These are phyloP conservation scores for Amanita phalloides DNA, from an alignment of 768 basidiomycete species.

Conservation along the genomic window DNA sequence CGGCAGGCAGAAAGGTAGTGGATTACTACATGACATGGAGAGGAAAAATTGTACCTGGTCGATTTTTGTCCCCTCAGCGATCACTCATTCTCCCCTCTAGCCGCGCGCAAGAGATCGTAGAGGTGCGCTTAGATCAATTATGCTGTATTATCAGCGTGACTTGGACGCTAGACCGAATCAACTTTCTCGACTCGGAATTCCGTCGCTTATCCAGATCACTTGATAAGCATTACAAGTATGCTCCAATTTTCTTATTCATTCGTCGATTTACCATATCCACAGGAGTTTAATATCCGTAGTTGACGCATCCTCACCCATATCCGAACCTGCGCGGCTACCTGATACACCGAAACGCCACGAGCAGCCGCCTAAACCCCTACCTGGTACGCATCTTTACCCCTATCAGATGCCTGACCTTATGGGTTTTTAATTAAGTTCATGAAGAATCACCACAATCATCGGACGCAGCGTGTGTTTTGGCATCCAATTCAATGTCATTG, in stretches of 20 bases:
- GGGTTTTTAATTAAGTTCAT: neutral
- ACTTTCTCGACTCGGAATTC: conserved; percentile 32
- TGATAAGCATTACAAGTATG: conserved; percentile 31
- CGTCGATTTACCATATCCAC: conserved; percentile 9
- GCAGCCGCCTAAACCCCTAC: neutral
- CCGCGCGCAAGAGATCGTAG: neutral
- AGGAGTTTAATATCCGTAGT: conserved; percentile 3
- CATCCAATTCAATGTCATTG: conserved; percentile 2
- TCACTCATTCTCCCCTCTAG: neutral
- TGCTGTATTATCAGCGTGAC: neutral
- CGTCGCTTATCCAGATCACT: conserved; percentile 26
- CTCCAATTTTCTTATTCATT: conserved; percentile 15
- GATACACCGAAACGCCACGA: neutral
- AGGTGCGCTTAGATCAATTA: neutral
- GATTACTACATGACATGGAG: conserved; percentile 45
- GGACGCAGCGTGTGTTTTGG: conserved; percentile 1
- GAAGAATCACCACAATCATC: neutral
- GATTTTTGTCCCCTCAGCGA: neutral
- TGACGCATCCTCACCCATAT: neutral
- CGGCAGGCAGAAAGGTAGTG: conserved; percentile 28
- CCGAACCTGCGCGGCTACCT: neutral
- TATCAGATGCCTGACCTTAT: neutral
- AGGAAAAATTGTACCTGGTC: conserved; percentile 24
- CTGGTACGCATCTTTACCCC: conserved; percentile 1
- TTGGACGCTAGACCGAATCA: conserved; percentile 14